Conservation (phyloP, 768 basidiomycete genomes). For the Trametes cingulata region DNA sequence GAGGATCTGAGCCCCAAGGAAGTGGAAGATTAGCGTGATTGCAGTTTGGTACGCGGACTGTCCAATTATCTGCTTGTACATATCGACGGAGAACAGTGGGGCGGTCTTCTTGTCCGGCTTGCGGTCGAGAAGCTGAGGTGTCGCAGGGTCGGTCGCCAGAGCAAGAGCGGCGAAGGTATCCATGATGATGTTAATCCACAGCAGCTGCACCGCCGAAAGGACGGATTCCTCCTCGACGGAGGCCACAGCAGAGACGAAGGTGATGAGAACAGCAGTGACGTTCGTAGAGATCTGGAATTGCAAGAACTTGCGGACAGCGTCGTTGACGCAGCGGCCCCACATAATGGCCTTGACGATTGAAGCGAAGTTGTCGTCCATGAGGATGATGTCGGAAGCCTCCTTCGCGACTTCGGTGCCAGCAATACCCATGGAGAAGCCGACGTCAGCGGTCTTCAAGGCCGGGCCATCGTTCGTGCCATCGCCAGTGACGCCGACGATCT, state of each 20-base stretch:
- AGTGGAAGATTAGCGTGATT: constrained; percentile 88
- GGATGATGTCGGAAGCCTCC: constrained; percentile 97
- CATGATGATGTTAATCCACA: constrained; percentile 99
- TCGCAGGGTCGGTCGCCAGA: constrained; percentile 94
- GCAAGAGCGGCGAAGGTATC: constrained; percentile 98
- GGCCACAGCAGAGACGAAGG: constrained; percentile 86
- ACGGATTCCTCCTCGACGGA: constrained; percentile 77
- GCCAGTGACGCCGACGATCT: constrained; percentile 94
- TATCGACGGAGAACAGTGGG: constrained; percentile 87
- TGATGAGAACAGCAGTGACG: constrained; percentile 92
- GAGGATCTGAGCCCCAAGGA: constrained; percentile 73
- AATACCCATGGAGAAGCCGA: constrained; percentile 97
- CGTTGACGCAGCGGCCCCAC: constrained; percentile 99
- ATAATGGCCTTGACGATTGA: constrained; percentile 97
- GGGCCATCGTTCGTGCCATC: constrained; percentile 99
- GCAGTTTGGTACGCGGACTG: constrained; percentile 87
- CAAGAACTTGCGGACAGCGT: constrained; percentile 95
- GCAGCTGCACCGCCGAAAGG: constrained; percentile 92
- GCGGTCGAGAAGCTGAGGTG: constrained; percentile 75
- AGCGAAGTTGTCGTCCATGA: constrained; percentile 97
- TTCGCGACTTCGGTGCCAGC: constrained; percentile 98
- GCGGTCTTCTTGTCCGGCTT: constrained; percentile 89
- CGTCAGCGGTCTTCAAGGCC: constrained; percentile 91
- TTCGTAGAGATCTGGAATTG: constrained; percentile 96
- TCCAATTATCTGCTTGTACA: constrained; percentile 95